Conservation (phyloP, 176 grass and related monocot genomes). For the Oryza glumipatula region DNA sequence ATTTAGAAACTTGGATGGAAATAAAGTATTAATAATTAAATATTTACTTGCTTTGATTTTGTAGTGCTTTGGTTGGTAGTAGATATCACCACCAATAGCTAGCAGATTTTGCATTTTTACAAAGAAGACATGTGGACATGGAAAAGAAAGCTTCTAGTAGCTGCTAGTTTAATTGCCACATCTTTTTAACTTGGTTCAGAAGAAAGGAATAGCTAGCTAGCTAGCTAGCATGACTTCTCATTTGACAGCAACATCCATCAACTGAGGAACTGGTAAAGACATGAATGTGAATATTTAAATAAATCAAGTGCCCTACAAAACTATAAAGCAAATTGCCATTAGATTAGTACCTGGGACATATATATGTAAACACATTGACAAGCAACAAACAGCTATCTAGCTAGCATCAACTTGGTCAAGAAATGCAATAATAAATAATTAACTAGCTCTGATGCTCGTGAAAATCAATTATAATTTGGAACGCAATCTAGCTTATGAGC, state of each 20-base stretch:
- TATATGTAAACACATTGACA: too few species aligned
- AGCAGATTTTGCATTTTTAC: not conserved
- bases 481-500: too few species aligned
- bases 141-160: conserved; percentile 8
- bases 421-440: too few species aligned
- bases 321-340: too few species aligned
- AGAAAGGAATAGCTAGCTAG: conserved; percentile 53
- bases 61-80: conserved; percentile 8
- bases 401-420: too few species aligned
- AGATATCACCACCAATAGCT: not conserved
- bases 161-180: not conserved
- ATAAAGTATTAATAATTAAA: not conserved
- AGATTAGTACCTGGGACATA: too few species aligned
- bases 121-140: not conserved
- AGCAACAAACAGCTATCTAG: too few species aligned
- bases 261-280: not conserved
- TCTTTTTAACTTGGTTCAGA: conserved; percentile 38
- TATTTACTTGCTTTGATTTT: not conserved
- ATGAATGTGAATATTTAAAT: not conserved
- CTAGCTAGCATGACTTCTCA: not conserved
- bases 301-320: not conserved
- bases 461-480: too few species aligned
- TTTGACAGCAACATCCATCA: not conserved
- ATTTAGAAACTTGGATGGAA: not conserved
- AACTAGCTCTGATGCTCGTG: too few species aligned